Conservation (phyloP, 2,329 filamentous ascomycete species). For the Rachicladosporium sp. region DNA sequence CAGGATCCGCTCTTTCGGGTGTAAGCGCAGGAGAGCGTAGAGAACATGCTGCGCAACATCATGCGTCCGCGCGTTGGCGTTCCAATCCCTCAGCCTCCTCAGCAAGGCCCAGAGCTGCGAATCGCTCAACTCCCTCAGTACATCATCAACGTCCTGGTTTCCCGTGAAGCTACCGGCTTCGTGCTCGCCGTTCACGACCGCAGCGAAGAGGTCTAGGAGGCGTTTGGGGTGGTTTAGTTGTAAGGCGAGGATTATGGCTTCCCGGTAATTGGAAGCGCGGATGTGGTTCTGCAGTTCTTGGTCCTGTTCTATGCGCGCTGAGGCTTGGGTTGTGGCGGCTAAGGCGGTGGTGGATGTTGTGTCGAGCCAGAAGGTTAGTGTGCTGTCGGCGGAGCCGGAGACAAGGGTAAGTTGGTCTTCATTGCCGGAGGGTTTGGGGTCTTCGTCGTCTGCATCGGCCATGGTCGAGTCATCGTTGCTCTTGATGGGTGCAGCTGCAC, state of each 20-base stretch:
- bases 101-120: slow-evolving; percentile 79
- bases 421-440: no score
- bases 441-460: slow-evolving; percentile 21
- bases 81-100: slow-evolving; percentile 83
- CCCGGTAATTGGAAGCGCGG: slow-evolving; percentile 72
- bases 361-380: slow-evolving; percentile 90
- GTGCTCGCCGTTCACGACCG: slow-evolving; percentile 55
- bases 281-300: slow-evolving; percentile 92
- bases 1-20: slow-evolving; percentile 66
- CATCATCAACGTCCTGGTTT: slow-evolving; percentile 61
- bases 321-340: slow-evolving; percentile 59
- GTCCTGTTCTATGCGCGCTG: slow-evolving; percentile 80
- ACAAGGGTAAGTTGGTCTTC: slow-evolving; percentile 41
- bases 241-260: slow-evolving; percentile 82
- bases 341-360: slow-evolving; percentile 71
- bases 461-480: slow-evolving; percentile 18
- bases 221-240: slow-evolving; percentile 90
- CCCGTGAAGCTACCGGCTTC: slow-evolving; percentile 55
- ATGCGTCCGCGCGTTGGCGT: slow-evolving; percentile 82
- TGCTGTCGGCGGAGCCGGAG: slow-evolving; percentile 84
- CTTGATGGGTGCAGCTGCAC: not conserved
- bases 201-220: slow-evolving; percentile 70
- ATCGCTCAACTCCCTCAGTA: slow-evolving; percentile 64
- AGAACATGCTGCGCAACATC: slow-evolving; percentile 77
- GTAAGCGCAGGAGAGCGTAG: slow-evolving; percentile 64